Evolutionary conservation across 1,284 basidiomycete genomes (phyloP).

Genomic region (Ceratobasidium sp.): DNA sequence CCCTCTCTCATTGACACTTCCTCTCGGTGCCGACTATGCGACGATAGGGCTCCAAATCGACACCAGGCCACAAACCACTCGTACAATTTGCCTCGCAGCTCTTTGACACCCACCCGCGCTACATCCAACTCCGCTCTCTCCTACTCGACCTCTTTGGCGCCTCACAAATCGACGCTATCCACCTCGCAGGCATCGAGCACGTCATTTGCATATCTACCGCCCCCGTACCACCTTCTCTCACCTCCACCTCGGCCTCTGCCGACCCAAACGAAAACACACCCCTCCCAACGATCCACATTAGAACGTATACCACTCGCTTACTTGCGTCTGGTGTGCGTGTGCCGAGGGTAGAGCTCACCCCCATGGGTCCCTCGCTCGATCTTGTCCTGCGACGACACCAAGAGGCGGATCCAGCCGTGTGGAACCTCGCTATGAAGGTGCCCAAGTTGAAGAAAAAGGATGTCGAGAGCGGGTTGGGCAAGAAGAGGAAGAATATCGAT

Average conservation of each 20-base stretch:
- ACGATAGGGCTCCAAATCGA: constrained; percentile 82
- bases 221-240: constrained; percentile 70
- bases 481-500: constrained; percentile 95
- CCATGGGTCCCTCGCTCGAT: constrained; percentile 94
- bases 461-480: constrained; percentile 87
- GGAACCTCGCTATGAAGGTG: constrained; percentile 83
- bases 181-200: constrained; percentile 88
- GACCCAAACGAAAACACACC: constrained; percentile 71
- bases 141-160: constrained; percentile 90
- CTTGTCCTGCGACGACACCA: constrained; percentile 82
- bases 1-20: no score
- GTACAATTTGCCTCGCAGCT: constrained; percentile 96
- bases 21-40: not conserved
- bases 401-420: constrained; percentile 80
- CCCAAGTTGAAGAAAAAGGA: constrained; percentile 90
- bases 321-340: constrained; percentile 81
- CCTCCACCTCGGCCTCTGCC: constrained; percentile 59
- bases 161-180: constrained; percentile 86
- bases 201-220: constrained; percentile 89
- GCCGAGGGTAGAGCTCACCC: constrained; percentile 84
- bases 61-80: constrained; percentile 91
- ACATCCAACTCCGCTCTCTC: constrained; percentile 92
- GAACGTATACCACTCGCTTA: constrained; percentile 85
- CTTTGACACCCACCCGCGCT: constrained; percentile 92
- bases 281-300: constrained; percentile 89